Percentiles rank a stretch among this genome's conserved stretches.
Conservation (phyloP, 306 rosid genomes). For the Benincasa hispida region DNA sequence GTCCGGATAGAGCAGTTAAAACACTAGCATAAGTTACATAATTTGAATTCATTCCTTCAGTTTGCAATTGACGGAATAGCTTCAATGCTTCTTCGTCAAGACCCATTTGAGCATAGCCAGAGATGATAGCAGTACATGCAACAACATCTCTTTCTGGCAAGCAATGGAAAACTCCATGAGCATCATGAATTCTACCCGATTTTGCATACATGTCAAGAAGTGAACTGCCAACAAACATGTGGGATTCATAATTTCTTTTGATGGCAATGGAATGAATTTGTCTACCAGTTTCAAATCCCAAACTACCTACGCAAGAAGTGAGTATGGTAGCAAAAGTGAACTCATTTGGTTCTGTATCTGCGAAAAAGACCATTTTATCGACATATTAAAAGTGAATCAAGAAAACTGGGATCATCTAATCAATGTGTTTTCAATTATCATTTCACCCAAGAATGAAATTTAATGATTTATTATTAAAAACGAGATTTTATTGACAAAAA, state of each 20-base stretch:
- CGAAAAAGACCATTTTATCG: background rate
- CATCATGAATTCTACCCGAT: slow-evolving; percentile 61
- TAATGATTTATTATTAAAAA: background rate
- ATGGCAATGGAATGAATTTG: slow-evolving; percentile 62
- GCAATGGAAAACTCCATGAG: slow-evolving; percentile 44
- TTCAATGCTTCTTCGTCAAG: slow-evolving; percentile 62
- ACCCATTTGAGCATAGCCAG: slow-evolving; percentile 85
- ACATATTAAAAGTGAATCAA: background rate
- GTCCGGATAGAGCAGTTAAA: slow-evolving; percentile 76
- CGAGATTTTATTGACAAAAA: no score
- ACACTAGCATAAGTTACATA: slow-evolving; percentile 72
- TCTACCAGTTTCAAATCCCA: slow-evolving; percentile 43
- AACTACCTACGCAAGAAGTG: slow-evolving; percentile 52
- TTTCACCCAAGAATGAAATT: background rate
- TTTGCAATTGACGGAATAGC: slow-evolving; percentile 49
- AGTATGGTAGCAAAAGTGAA: slow-evolving; percentile 74
- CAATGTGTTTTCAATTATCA: background rate
- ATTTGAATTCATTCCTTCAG: slow-evolving; percentile 69
- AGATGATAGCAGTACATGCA: slow-evolving; percentile 72
- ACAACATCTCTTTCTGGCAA: slow-evolving; percentile 80
- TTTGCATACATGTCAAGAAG: slow-evolving; percentile 93
- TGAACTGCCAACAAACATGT: slow-evolving; percentile 78
- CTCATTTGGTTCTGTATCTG: slow-evolving; percentile 73
- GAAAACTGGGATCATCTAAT: background rate
- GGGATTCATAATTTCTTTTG: slow-evolving; percentile 42